These are phyloP conservation scores for Phytomonas sp. DNA, from an alignment of 208 protist genomes.

Conservation along the genomic window DNA sequence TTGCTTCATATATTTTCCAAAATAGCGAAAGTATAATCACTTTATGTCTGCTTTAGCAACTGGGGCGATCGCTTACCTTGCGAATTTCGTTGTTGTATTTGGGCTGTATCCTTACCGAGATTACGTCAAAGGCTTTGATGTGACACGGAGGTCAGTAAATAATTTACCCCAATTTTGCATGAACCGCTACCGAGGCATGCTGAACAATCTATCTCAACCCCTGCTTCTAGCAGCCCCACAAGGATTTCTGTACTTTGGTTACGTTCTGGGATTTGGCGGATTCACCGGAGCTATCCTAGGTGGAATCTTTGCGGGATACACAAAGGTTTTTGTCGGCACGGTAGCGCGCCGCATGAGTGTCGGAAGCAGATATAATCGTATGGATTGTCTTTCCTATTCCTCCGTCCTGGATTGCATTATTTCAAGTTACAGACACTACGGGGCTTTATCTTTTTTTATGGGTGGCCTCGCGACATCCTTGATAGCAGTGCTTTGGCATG, in stretches of 20 bases:
- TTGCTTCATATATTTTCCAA: neutral
- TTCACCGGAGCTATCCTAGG: slow-evolving; percentile 44
- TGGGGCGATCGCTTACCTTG: slow-evolving; percentile 46
- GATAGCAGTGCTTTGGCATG: slow-evolving; percentile 68
- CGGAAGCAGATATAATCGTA: slow-evolving; percentile 39
- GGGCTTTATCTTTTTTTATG: slow-evolving; percentile 67
- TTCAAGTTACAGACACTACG: slow-evolving; percentile 49
- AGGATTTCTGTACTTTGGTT: slow-evolving; percentile 69
- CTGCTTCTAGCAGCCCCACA: slow-evolving; percentile 56
- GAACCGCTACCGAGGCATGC: slow-evolving; percentile 75
- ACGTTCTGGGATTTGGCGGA: slow-evolving; percentile 40
- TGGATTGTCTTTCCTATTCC: slow-evolving; percentile 30
- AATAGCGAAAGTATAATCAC: neutral
- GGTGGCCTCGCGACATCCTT: slow-evolving; percentile 42
- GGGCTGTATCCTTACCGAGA: slow-evolving; percentile 82
- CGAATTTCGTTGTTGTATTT: slow-evolving; percentile 52
- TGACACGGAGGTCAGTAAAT: slow-evolving; percentile 12
- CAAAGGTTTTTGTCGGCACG: slow-evolving; percentile 61
- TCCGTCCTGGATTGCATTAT: slow-evolving; percentile 55
- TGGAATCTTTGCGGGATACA: slow-evolving; percentile 40
- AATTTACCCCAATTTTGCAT: slow-evolving; percentile 35
- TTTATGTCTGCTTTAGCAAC: slow-evolving; percentile 31
- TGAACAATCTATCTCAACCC: slow-evolving; percentile 68
- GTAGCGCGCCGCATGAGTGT: slow-evolving; percentile 55
- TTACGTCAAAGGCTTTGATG: slow-evolving; percentile 54